phyloP scores from a whole-genome alignment of 139 green algal species.

The Gonium pectorale region DNA sequence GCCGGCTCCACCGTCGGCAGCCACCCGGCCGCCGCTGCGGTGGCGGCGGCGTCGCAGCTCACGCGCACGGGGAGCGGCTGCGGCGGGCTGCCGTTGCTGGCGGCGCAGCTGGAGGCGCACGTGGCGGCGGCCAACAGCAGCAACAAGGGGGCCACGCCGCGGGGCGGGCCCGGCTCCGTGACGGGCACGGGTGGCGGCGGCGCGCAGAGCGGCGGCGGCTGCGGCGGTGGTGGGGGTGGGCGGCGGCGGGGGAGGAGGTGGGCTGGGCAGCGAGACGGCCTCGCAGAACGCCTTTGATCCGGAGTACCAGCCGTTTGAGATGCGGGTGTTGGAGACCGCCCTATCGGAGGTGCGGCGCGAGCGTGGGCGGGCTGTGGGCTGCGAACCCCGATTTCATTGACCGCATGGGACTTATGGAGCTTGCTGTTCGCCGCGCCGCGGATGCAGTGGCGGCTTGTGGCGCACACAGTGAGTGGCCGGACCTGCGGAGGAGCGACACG shows the following conservation, averaged over 20 bases:
- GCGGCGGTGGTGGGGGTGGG: background rate
- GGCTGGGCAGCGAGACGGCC: background rate
- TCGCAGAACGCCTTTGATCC: slow-evolving; percentile 24
- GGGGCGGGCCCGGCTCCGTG: background rate
- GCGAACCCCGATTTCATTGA: too few species aligned
- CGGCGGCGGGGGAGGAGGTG: background rate
- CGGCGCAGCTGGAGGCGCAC: background rate
- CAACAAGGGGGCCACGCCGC: background rate
- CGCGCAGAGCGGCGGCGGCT: too few species aligned
- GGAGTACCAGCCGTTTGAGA: slow-evolving; percentile 82
- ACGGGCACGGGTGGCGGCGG: too few species aligned
- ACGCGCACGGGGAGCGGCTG: too few species aligned
- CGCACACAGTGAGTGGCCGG: too few species aligned
- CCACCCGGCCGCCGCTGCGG: background rate
- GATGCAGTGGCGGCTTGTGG: too few species aligned
- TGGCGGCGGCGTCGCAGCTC: background rate
- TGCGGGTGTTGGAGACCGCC: slow-evolving; percentile 79
- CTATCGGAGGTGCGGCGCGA: too few species aligned
- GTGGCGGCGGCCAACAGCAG: background rate
- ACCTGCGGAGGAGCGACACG: too few species aligned
- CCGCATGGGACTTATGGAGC: too few species aligned
- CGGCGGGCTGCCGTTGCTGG: background rate
- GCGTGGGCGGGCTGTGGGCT: too few species aligned
- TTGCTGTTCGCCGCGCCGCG: too few species aligned
- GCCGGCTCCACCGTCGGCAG: background rate